Conservation (phyloP, 169 alveolate genomes). For the Plasmodium fragile region DNA sequence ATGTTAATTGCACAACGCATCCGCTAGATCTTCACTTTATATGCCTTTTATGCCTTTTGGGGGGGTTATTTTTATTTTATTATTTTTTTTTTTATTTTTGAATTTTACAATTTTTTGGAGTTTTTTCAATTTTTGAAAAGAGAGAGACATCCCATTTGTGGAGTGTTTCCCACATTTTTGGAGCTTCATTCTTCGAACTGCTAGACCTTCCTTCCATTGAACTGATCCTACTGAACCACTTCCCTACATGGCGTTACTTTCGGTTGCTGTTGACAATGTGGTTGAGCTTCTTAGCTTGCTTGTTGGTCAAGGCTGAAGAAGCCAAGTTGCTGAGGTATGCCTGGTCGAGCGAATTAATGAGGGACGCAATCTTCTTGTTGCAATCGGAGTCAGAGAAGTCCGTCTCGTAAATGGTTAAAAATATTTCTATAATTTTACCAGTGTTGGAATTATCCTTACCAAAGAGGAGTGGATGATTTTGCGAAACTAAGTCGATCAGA, state of each 20-base stretch:
- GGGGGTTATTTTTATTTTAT: neutral
- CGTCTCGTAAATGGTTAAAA: conserved; percentile 87
- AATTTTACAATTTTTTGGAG: neutral
- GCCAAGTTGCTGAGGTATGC: conserved; percentile 81
- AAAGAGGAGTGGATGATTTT: conserved; percentile 84
- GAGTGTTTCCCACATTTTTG: neutral
- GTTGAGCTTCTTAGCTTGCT: conserved; percentile 81
- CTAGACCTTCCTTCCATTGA: neutral
- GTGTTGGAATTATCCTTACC: conserved; percentile 88
- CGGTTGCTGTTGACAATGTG: conserved; percentile 64
- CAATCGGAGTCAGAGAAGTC: conserved; percentile 87
- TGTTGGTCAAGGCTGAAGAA: conserved; percentile 83
- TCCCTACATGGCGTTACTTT: neutral
- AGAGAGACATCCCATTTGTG: neutral
- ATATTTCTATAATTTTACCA: conserved; percentile 84
- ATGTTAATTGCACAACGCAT: neutral
- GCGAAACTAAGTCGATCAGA: conserved; percentile 83
- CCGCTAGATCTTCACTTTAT: neutral
- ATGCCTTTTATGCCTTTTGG: neutral
- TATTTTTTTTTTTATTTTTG: neutral
- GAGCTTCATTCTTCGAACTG: neutral
- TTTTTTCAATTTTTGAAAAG: neutral
- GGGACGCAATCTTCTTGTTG: conserved; percentile 81
- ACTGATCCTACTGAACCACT: neutral
- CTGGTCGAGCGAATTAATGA: conserved; percentile 84